Evolutionary conservation across 1,139 yeast species (phyloP).

Genomic region (Suhomyces bolitotheri): DNA sequence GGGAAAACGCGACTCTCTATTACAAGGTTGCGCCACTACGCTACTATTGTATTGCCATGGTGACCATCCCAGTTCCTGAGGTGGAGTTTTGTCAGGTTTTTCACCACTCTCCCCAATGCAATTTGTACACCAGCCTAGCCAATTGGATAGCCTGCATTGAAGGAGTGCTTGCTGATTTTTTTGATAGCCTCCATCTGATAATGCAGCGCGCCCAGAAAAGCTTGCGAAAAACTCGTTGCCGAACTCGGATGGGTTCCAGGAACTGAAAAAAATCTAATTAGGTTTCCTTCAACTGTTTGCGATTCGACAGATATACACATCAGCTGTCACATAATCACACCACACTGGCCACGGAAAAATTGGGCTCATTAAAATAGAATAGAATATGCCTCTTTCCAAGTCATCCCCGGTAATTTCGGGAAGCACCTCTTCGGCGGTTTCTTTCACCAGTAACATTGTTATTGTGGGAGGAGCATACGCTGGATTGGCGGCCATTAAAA

Average conservation of each 20-base stretch:
- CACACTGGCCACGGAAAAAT: neutral
- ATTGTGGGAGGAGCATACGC: constrained; percentile 56
- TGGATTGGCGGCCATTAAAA: constrained; percentile 46
- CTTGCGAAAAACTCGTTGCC: constrained; percentile 2
- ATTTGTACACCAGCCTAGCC: too few species aligned
- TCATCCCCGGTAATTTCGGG: constrained; percentile 4
- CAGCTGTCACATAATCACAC: neutral
- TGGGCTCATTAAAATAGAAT: neutral
- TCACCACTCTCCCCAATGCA: too few species aligned
- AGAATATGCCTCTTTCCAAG: constrained; percentile 11
- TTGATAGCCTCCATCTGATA: constrained; percentile 6
- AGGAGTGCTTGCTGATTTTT: constrained; percentile 4
- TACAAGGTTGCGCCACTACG: too few species aligned
- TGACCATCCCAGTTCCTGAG: too few species aligned
- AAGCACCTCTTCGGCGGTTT: constrained; percentile 4
- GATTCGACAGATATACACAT: too few species aligned
- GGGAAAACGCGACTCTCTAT: too few species aligned
- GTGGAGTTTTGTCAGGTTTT: too few species aligned
- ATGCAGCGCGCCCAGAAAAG: constrained; percentile 4
- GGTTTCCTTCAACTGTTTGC: too few species aligned
- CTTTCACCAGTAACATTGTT: constrained; percentile 31
- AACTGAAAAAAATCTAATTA: neutral
- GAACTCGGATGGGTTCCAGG: constrained; percentile 11
- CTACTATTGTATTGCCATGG: too few species aligned
- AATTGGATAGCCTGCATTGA: too few species aligned